Conservation (phyloP, 1,284 basidiomycete genomes). For the Ceraceosorus guamensis region DNA sequence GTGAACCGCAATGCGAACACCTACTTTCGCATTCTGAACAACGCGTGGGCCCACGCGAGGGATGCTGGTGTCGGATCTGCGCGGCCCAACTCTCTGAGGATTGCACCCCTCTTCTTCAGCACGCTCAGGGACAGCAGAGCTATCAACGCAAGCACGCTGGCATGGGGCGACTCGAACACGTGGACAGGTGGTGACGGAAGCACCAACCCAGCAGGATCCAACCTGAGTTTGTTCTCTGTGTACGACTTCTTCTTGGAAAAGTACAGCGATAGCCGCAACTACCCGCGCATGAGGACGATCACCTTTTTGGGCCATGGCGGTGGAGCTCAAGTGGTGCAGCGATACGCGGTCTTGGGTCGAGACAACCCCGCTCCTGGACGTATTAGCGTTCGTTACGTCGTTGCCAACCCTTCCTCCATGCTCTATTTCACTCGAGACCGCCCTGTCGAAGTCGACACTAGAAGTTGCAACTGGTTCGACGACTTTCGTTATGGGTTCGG, state of each 20-base stretch:
- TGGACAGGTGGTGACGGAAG: slow-evolving; percentile 26
- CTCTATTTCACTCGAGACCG: slow-evolving; percentile 35
- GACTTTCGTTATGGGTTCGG: slow-evolving; percentile 27
- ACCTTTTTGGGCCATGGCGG: slow-evolving; percentile 40
- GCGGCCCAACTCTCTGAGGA: background rate
- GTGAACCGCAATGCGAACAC: slow-evolving; percentile 24
- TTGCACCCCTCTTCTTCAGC: slow-evolving; percentile 7
- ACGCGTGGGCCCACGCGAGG: slow-evolving; percentile 1
- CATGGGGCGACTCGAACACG: slow-evolving; percentile 31
- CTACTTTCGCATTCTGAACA: slow-evolving; percentile 28
- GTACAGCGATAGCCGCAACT: slow-evolving; percentile 15
- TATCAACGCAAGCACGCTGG: slow-evolving; percentile 15
- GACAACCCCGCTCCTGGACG: slow-evolving; percentile 10
- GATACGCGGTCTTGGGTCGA: slow-evolving; percentile 27
- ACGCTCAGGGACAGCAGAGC: slow-evolving; percentile 13
- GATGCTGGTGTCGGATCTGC: background rate
- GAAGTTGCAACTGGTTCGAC: slow-evolving; percentile 20
- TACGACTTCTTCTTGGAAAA: slow-evolving; percentile 18
- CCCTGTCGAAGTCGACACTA: slow-evolving; percentile 16
- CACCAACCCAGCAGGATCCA: slow-evolving; percentile 15
- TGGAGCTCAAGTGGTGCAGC: slow-evolving; percentile 30
- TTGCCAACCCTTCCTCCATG: slow-evolving; percentile 28
- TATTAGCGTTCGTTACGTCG: slow-evolving; percentile 24
- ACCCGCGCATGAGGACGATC: slow-evolving; percentile 32
- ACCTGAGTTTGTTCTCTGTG: slow-evolving; percentile 19